Evolutionary conservation across 768 basidiomycete genomes (phyloP).

Genomic region (Tylopilus felleus): DNA sequence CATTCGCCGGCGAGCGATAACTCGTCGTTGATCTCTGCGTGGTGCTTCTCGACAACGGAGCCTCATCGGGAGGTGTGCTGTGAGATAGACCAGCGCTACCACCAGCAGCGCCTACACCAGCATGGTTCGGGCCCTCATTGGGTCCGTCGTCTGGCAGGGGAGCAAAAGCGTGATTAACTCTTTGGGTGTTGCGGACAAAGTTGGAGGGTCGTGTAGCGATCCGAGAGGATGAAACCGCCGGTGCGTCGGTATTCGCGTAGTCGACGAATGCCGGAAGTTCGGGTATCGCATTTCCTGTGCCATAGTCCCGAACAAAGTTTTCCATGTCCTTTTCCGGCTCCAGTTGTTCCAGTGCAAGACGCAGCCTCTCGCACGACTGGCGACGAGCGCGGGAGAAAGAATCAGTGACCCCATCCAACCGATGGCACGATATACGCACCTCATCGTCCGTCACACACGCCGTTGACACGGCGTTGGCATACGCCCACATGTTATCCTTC

Average conservation of each 20-base stretch:
- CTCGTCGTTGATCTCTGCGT: constrained; percentile 29
- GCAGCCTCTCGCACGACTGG: constrained; percentile 88
- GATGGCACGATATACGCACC: constrained; percentile 45
- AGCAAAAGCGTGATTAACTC: constrained; percentile 24
- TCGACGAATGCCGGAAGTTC: constrained; percentile 87
- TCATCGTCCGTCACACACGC: constrained; percentile 96
- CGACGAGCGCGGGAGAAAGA: too few species aligned
- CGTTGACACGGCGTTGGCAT: constrained; percentile 93
- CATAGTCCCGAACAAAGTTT: constrained; percentile 83
- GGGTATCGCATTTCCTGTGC: constrained; percentile 84
- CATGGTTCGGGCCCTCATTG: constrained; percentile 46
- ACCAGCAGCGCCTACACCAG: constrained; percentile 73
- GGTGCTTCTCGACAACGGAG: constrained; percentile 28
- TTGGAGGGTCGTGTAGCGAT: constrained; percentile 55
- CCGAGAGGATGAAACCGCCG: constrained; percentile 55
- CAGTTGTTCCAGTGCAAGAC: constrained; percentile 83
- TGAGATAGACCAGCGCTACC: constrained; percentile 30
- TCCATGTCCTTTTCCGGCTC: constrained; percentile 88
- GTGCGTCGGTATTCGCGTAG: constrained; percentile 65
- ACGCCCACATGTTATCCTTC: constrained; percentile 95
- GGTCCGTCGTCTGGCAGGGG: constrained; percentile 44
- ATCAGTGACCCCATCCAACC: neutral
- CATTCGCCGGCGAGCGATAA: constrained; percentile 32
- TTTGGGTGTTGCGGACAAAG: constrained; percentile 45
- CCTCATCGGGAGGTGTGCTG: constrained; percentile 33